Percentiles rank a stretch among this genome's conserved stretches.
Conservation (phyloP, 2,329 filamentous ascomycete genomes). For the Scortechinia acanthostroma region DNA sequence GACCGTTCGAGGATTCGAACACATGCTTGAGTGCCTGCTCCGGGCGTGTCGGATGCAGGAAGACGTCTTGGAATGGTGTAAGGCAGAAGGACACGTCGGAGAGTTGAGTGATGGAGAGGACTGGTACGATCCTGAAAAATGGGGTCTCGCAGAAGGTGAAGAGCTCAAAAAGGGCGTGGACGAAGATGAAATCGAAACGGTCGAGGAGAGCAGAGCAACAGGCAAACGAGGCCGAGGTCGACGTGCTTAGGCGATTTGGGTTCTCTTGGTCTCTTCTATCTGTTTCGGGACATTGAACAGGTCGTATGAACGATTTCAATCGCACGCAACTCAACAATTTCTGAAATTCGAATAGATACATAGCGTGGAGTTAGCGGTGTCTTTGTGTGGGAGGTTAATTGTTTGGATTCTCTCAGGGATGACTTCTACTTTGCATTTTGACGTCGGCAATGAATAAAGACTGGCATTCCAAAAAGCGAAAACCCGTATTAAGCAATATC, state of each 20-base stretch:
- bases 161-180: constrained; percentile 53
- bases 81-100: constrained; percentile 54
- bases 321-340: too few species aligned
- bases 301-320: too few species aligned
- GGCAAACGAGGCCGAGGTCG: constrained; percentile 24
- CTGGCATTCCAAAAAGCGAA: too few species aligned
- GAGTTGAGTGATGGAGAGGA: constrained; percentile 65
- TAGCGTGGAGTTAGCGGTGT: constrained; percentile 21
- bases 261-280: too few species aligned
- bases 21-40: constrained; percentile 45
- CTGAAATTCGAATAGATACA: constrained; percentile 7
- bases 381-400: too few species aligned
- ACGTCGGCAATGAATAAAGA: too few species aligned
- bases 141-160: constrained; percentile 42
- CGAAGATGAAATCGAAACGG: constrained; percentile 48
- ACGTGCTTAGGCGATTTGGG: too few species aligned
- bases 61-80: constrained; percentile 50
- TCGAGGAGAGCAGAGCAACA: constrained; percentile 25
- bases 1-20: constrained; percentile 45
- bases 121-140: constrained; percentile 58
- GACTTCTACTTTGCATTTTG: too few species aligned
- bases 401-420: too few species aligned
- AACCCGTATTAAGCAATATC: too few species aligned
- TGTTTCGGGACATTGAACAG: too few species aligned
- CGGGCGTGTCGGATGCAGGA: constrained; percentile 51